Base-by-base conservation (phyloP, 2,329 filamentous ascomycete genomes). In the Fusarium palustre region DNA sequence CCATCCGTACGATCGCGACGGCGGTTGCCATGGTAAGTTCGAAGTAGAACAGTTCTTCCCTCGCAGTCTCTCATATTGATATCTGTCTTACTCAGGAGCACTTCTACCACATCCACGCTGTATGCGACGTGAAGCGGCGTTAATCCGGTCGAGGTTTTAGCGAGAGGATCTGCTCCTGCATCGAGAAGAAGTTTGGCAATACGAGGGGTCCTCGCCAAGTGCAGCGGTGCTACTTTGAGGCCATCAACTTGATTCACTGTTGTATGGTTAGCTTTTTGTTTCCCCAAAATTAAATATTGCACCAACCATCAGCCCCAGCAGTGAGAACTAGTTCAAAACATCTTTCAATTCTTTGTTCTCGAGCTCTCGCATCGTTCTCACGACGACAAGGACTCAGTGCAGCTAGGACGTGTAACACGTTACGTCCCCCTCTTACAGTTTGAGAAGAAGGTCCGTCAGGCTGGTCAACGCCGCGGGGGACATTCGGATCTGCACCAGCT, bases 401-500 rank as follows among this genome's bases (percentile, higher is more conserved):
- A 7, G 42, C n/a, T 25, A 55, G 16, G 16, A 15, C 33, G 16
- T 55, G 42, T 3, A 55, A 8, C 15, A 31, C 33, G 3, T 55
- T 55, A 5, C 13, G 25, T 46, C 43, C 42, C 5, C 11, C 38
- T 28, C 34, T 8, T 9, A 3, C 7, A 5, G 8, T 13, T 18
- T 4, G 16, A 9, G 3, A 16, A 13, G 7, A 8, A 18, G 4
- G 9, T 8, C 16, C 15, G 3, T 9, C 1, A 3, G 15, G 16
- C 4, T 8, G 16, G 9, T 13, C 16, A 7, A 9, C 12, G n/a
- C 11, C 10, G 11, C 5, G 6, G 7, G 3, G n/a, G 5, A 38
- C 11, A 5, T 56, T 49, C 3, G 54, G 54, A 15, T 56, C 43
- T 13, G 54, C 54, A 7, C 54, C 43, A 16, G 43, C 54, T 13